phyloP scores from a whole-genome alignment of 768 basidiomycete species.

The Lentinula lateritia region DNA sequence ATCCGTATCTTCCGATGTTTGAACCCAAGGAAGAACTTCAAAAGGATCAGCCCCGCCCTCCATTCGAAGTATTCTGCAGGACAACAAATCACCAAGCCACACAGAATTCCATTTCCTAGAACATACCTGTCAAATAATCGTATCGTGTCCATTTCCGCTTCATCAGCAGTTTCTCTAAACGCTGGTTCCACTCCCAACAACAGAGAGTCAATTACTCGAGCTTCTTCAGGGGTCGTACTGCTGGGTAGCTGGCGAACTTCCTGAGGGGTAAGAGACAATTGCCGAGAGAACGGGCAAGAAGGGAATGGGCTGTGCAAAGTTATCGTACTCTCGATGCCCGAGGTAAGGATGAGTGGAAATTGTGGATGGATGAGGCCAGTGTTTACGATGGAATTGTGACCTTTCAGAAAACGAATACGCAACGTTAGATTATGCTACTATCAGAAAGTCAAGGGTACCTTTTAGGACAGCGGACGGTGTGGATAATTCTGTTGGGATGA shows the following conservation, averaged over 20 bases:
- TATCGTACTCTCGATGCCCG: conserved; percentile 70
- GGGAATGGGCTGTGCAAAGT: conserved; percentile 63
- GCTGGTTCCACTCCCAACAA: conserved; percentile 23
- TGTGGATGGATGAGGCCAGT: conserved; percentile 67
- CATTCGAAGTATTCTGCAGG: conserved; percentile 47
- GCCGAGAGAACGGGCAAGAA: conserved; percentile 43
- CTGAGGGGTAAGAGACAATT: conserved; percentile 40
- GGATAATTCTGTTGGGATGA: conserved; percentile 56
- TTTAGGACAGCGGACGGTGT: conserved; percentile 56
- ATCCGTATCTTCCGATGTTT: background rate
- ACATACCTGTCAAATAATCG: conserved; percentile 70
- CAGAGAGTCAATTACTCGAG: conserved; percentile 30
- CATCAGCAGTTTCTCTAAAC: conserved; percentile 18
- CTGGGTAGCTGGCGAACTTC: conserved; percentile 38
- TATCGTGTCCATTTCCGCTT: conserved; percentile 43
- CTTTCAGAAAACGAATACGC: conserved; percentile 23
- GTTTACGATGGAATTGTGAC: conserved; percentile 78
- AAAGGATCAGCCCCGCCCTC: conserved; percentile 60
- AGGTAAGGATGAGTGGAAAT: conserved; percentile 58
- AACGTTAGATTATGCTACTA: background rate
- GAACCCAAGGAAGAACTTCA: conserved; percentile 4
- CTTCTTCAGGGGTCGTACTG: conserved; percentile 24
- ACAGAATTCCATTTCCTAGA: background rate
- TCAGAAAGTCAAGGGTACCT: conserved; percentile 30
- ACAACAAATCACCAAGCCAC: conserved; percentile 8